Percentiles rank a stretch among this genome's conserved stretches.
Evolutionary conservation across 1,284 basidiomycete species (phyloP).

Genomic region (Ganoderma resinaceum): DNA sequence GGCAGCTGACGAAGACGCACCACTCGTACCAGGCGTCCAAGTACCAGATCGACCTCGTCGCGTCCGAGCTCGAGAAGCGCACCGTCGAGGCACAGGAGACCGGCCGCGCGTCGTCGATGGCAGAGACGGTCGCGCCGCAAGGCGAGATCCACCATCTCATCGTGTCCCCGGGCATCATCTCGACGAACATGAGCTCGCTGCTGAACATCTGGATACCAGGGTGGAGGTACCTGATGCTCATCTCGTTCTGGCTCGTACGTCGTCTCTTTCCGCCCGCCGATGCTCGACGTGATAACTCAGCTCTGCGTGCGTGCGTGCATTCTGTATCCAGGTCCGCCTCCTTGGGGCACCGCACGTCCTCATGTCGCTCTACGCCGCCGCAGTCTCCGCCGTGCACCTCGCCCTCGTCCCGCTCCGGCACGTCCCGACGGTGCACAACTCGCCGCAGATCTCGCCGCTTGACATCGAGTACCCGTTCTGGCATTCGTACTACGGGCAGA

Average conservation of each 20-base stretch:
- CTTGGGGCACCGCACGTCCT: conserved; percentile 71
- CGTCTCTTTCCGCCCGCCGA: background rate
- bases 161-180: conserved; percentile 78
- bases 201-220: conserved; percentile 31
- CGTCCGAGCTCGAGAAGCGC: conserved; percentile 60
- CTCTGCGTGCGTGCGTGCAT: conserved; percentile 37
- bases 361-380: conserved; percentile 66
- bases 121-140: conserved; percentile 22
- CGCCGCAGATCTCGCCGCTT: conserved; percentile 20
- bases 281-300: background rate
- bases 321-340: conserved; percentile 74
- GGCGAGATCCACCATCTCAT: conserved; percentile 64
- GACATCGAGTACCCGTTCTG: conserved; percentile 24
- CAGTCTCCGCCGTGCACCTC: conserved; percentile 70
- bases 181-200: conserved; percentile 55
- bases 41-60: conserved; percentile 83
- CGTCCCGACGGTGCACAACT: conserved; percentile 41
- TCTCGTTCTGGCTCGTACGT: conserved; percentile 77
- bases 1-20: conserved; percentile 70
- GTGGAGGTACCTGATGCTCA: conserved; percentile 54
- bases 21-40: conserved; percentile 81
- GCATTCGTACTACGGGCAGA: conserved; percentile 22
- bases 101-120: conserved; percentile 8
- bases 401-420: conserved; percentile 59
- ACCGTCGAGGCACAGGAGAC: conserved; percentile 37